Evolutionary conservation across 345 rosid species (phyloP), one percentile per base, ranked within the genome.

Genomic region (Hypericum androsaemum): DNA sequence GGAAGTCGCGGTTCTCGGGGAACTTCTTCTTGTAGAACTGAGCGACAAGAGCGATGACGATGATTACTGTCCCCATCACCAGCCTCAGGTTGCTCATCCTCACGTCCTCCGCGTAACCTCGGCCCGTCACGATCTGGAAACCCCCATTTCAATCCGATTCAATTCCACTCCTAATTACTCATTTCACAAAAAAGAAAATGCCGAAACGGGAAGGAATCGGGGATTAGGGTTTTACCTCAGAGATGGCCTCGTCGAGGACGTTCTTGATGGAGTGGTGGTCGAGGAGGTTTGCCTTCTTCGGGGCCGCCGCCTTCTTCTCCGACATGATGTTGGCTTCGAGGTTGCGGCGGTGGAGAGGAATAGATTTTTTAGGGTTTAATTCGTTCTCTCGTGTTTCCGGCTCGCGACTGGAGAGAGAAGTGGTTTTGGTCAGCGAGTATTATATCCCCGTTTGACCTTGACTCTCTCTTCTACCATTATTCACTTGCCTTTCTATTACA

Each of bases 1-100:
- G 66, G 64, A 88, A 88, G 40, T 86, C 81, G 5, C 76, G 67
- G 56, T 94, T 94, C 79, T 94, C 94, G 1, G 97, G 97, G 70
- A 94, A 94, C 64, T 94, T 94, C 80, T 88, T 94, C 50, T 88
- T 94, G 94, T 94, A 94, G 59, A 94, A 94, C 77, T 94, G 99
- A 46, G 97, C 97, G 61, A 86, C 56, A 47, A 94, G 88, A 48
- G 99, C 99, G 49, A 88, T 80, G 1, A 54, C 62, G 50, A 94
- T 85, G 35, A 88, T 77, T 7, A 83, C 61, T 37, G 76, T 41
- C 44, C 99, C 99, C 53, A 88, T 43, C 36, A 82, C 53, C 82
- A 94, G 43, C 48, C 79, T 79, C 4, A 79, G 28, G 67, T 94
- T 94, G 81, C 95, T 94, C 81, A 82, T 64, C 75, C 81, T 74